phyloP scores from a whole-genome alignment of 345 rosid species.

The Salix dunnii region DNA sequence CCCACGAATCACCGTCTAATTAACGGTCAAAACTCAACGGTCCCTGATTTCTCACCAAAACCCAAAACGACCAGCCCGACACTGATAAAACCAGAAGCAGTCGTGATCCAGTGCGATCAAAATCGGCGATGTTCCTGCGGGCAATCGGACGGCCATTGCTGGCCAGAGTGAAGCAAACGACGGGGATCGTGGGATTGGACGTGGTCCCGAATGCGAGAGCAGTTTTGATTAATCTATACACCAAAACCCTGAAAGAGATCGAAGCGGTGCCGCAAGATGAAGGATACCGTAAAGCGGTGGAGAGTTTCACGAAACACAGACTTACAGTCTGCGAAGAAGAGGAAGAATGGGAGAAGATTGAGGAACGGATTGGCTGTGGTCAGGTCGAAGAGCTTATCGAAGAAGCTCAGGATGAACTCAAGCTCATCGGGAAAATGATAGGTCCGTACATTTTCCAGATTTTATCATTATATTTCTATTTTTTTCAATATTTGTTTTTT shows the following conservation, averaged over 20 bases:
- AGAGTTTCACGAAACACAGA: conserved; percentile 79
- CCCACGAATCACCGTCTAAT: background rate
- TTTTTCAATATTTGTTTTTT: background rate
- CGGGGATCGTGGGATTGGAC: conserved; percentile 93
- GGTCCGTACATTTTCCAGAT: conserved; percentile 42
- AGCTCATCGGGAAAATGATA: conserved; percentile 84
- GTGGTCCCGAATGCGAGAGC: conserved; percentile 91
- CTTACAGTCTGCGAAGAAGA: conserved; percentile 73
- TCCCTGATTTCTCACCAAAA: background rate
- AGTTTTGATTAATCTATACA: conserved; percentile 69
- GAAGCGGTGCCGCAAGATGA: conserved; percentile 91
- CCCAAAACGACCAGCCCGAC: background rate
- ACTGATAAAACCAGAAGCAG: background rate
- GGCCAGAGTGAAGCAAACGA: conserved; percentile 87
- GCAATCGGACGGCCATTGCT: conserved; percentile 81
- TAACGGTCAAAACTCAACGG: background rate
- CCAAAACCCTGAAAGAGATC: conserved; percentile 91
- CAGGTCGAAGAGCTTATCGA: conserved; percentile 98
- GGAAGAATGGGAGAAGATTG: conserved; percentile 83
- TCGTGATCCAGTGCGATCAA: background rate
- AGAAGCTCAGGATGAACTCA: conserved; percentile 94
- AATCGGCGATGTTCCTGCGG: conserved; percentile 56
- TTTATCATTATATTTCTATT: background rate
- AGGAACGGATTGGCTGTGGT: conserved; percentile 85
- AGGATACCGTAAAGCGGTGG: conserved; percentile 94